Conservation (phyloP, 176 grass and related monocot genomes). For the Lolium multiflorum region DNA sequence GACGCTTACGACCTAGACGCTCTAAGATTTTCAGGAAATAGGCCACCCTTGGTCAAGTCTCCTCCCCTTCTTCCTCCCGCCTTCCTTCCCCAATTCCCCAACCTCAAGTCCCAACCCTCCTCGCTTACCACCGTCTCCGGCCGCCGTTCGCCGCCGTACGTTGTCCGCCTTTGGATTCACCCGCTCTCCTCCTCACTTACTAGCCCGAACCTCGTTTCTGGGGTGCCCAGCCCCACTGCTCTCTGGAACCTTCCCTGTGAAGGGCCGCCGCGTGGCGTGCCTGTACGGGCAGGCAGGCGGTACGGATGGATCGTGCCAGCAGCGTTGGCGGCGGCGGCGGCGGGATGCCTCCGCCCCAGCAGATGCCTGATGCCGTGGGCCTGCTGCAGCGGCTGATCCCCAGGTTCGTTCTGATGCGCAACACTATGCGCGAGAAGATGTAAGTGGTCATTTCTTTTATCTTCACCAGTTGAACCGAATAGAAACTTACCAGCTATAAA, state of each 20-base stretch:
- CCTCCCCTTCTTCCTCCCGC: no score
- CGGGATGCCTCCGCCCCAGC: slow-evolving; percentile 40
- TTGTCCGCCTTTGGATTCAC: no score
- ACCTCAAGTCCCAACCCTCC: no score
- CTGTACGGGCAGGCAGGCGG: slow-evolving; percentile 29
- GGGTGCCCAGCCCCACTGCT: not conserved
- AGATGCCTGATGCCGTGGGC: slow-evolving; percentile 50
- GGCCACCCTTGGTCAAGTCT: no score
- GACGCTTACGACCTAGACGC: no score
- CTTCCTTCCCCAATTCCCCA: no score
- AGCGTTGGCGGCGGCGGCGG: slow-evolving; percentile 22
- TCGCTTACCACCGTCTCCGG: no score
- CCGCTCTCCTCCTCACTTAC: not conserved
- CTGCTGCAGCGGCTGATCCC: slow-evolving; percentile 35
- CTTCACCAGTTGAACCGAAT: not conserved
- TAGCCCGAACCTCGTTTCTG: not conserved
- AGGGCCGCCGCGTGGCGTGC: not conserved
- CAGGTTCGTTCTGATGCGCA: slow-evolving; percentile 51
- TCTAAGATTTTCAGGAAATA: no score
- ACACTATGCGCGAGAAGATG: slow-evolving; percentile 53
- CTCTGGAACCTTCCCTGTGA: not conserved
- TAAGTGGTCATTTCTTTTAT: slow-evolving; percentile 49
- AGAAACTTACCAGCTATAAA: not conserved
- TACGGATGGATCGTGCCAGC: slow-evolving; percentile 42
- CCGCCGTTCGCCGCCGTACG: no score